Conservation (phyloP, 805 yeast genomes). For the Lachancea kluyveri region DNA sequence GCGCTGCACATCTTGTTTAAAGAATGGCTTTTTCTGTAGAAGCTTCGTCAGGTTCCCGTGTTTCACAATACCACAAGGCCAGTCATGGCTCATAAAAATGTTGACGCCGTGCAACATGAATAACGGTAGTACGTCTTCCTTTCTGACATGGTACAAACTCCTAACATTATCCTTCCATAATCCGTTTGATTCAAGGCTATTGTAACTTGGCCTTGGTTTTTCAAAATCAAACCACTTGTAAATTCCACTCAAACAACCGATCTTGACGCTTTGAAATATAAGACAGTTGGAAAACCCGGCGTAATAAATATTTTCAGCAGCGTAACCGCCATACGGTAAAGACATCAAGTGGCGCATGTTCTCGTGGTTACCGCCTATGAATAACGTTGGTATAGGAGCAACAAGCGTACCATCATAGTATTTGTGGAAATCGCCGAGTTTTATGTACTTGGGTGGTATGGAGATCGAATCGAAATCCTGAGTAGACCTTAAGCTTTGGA, state of each 20-base stretch:
- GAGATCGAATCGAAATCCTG: slow-evolving; percentile 64
- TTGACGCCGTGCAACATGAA: slow-evolving; percentile 40
- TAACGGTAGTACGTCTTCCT: slow-evolving; percentile 52
- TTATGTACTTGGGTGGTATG: slow-evolving; percentile 72
- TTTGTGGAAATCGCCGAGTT: slow-evolving; percentile 71
- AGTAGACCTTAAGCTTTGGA: slow-evolving; percentile 67
- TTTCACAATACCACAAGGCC: slow-evolving; percentile 79
- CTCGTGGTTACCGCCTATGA: slow-evolving; percentile 96
- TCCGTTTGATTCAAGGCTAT: slow-evolving; percentile 23
- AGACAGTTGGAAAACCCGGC: slow-evolving; percentile 73
- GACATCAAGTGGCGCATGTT: slow-evolving; percentile 72
- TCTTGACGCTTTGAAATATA: slow-evolving; percentile 68
- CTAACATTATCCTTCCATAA: slow-evolving; percentile 23
- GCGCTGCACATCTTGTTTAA: slow-evolving; percentile 53
- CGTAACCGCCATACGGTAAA: slow-evolving; percentile 85
- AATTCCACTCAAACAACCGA: slow-evolving; percentile 84
- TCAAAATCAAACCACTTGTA: slow-evolving; percentile 49
- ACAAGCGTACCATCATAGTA: slow-evolving; percentile 51
- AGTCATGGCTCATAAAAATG: slow-evolving; percentile 77
- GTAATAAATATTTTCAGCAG: slow-evolving; percentile 80
- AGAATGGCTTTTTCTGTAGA: slow-evolving; percentile 56
- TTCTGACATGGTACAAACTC: slow-evolving; percentile 55
- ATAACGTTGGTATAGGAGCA: slow-evolving; percentile 75
- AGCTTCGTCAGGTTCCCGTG: slow-evolving; percentile 53
- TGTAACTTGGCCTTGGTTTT: slow-evolving; percentile 45